phyloP scores from a whole-genome alignment of 2,329 filamentous ascomycete species.

The Coleophoma eucalyptorum region DNA sequence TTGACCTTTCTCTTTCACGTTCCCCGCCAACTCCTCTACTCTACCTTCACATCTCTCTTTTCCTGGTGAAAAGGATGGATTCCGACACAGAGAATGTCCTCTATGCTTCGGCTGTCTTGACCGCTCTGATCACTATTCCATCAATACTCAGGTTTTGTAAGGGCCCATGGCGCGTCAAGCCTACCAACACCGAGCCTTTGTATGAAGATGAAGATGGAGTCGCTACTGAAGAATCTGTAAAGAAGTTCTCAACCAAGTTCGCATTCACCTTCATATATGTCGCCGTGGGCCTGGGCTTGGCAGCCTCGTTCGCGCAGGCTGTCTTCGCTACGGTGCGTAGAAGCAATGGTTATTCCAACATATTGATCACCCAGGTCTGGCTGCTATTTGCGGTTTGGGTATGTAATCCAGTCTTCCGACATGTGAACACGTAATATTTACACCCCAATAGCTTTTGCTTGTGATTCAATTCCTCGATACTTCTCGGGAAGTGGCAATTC shows the following conservation, averaged over 20 bases:
- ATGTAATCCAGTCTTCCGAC: constrained; percentile 28
- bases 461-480: constrained; percentile 27
- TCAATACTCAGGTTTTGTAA: constrained; percentile 14
- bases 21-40: too few species aligned
- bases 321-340: constrained; percentile 43
- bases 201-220: constrained; percentile 69
- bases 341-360: constrained; percentile 17
- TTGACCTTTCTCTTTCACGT: too few species aligned
- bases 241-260: constrained; percentile 55
- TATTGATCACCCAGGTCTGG: constrained; percentile 50
- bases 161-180: constrained; percentile 11
- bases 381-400: constrained; percentile 59
- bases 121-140: constrained; percentile 14
- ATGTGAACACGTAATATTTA: too few species aligned
- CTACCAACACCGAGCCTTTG: constrained; percentile 6
- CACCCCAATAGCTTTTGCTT: constrained; percentile 38
- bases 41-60: too few species aligned
- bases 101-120: constrained; percentile 1
- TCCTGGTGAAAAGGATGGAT: not conserved
- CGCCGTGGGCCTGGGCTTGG: constrained; percentile 46
- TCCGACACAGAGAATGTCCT: not conserved
- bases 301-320: constrained; percentile 50
- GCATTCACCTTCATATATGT: constrained; percentile 50
- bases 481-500: constrained; percentile 7
- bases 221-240: constrained; percentile 58